phyloP scores from a whole-genome alignment of 2,329 filamentous ascomycete species.

The Penicillium sp. region DNA sequence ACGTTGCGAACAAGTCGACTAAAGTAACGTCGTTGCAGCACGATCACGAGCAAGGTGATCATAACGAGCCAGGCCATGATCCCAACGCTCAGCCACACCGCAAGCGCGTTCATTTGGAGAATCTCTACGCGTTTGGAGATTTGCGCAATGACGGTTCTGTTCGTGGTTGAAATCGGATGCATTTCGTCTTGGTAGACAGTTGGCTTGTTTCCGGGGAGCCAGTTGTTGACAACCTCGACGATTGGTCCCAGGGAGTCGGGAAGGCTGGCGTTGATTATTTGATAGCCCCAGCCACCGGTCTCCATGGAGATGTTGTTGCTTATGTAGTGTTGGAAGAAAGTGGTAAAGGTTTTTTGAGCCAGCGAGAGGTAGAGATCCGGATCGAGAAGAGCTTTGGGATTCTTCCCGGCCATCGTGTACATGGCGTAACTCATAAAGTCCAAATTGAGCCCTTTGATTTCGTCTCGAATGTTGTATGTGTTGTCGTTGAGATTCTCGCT shows the following conservation, averaged over 20 bases:
- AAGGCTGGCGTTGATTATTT: conserved; percentile 19
- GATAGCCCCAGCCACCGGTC: conserved; percentile 21
- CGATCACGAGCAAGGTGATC: conserved; percentile 6
- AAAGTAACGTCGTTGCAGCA: conserved; percentile 13
- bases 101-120: conserved; percentile 13
- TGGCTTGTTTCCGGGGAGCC: conserved; percentile 1
- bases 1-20: conserved; percentile 12
- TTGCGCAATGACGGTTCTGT: conserved; percentile 5
- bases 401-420: conserved; percentile 19
- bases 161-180: conserved; percentile 14
- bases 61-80: conserved; percentile 15
- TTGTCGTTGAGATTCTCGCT: conserved; percentile 18
- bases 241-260: conserved; percentile 1
- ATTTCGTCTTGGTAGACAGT: conserved; percentile 9
- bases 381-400: conserved; percentile 19
- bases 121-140: conserved; percentile 12
- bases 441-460: conserved; percentile 21
- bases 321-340: conserved; percentile 29
- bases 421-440: conserved; percentile 28
- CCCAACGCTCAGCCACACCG: conserved; percentile 13
- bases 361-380: conserved; percentile 4
- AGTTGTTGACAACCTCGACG: background rate
- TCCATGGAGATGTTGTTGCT: conserved; percentile 15
- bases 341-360: conserved; percentile 21
- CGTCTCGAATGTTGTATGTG: conserved; percentile 23